A percentile compares a stretch with the other conserved stretches of the same genome.
Conservation (phyloP, 1,284 basidiomycete genomes). For the Inonotus hispidus region DNA sequence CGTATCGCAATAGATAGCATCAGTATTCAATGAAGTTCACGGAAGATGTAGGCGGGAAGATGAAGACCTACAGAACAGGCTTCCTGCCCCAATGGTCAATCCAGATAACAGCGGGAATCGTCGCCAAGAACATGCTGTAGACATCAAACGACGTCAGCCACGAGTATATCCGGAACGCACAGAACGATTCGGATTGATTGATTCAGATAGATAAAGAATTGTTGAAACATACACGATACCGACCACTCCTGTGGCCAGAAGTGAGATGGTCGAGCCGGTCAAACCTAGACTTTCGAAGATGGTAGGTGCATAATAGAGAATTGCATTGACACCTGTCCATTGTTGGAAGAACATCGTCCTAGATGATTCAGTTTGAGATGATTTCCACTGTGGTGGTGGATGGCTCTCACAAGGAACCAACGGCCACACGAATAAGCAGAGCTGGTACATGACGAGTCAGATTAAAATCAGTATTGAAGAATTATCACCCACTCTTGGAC, state of each 20-base stretch:
- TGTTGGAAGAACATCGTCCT: conserved; percentile 75
- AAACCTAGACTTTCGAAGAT: conserved; percentile 59
- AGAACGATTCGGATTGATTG: no score
- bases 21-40: neutral
- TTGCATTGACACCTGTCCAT: conserved; percentile 61
- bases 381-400: neutral
- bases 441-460: conserved; percentile 29
- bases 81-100: conserved; percentile 67
- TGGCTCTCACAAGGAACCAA: conserved; percentile 47
- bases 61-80: conserved; percentile 41
- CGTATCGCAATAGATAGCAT: neutral
- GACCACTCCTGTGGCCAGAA: conserved; percentile 79
- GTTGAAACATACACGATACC: conserved; percentile 58
- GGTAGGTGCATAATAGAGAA: conserved; percentile 64
- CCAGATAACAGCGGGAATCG: conserved; percentile 68
- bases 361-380: conserved; percentile 1
- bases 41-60: neutral
- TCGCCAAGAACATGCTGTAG: conserved; percentile 66
- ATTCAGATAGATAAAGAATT: neutral
- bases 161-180: neutral
- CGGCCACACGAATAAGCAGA: conserved; percentile 51
- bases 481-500: conserved; percentile 38
- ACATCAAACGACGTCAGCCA: conserved; percentile 5
- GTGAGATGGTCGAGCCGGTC: conserved; percentile 51
- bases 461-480: neutral